Percentiles rank a stretch among this genome's conserved stretches.
These are phyloP conservation scores for Akanthomyces lecanii DNA, from an alignment of 2,329 filamentous ascomycete species.

Conservation along the genomic window DNA sequence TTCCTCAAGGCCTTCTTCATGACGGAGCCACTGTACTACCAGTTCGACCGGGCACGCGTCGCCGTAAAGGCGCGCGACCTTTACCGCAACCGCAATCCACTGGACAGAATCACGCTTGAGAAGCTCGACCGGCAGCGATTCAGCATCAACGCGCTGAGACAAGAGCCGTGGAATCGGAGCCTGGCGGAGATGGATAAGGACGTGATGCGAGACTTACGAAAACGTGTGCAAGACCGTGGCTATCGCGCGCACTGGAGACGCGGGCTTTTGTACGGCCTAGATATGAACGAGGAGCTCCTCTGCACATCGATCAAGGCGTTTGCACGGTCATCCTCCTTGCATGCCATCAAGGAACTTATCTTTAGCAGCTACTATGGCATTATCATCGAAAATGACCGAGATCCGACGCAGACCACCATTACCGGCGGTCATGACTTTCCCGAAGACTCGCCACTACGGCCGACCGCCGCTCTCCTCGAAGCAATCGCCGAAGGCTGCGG, in stretches of 20 bases:
- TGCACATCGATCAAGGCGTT: conserved; percentile 41
- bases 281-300: conserved; percentile 36
- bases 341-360: conserved; percentile 32
- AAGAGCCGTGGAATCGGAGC: conserved; percentile 30
- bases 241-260: conserved; percentile 28
- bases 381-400: conserved; percentile 20
- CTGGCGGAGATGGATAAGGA: conserved; percentile 24
- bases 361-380: conserved; percentile 30
- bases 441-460: conserved; percentile 50
- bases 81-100: conserved; percentile 23
- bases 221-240: conserved; percentile 25
- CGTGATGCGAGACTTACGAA: conserved; percentile 25
- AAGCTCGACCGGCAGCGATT: conserved; percentile 29
- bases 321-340: conserved; percentile 34
- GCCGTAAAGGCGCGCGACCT: conserved; percentile 38
- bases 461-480: conserved; percentile 55
- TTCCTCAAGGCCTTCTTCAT: conserved; percentile 46
- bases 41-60: conserved; percentile 40
- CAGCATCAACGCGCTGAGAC: conserved; percentile 26
- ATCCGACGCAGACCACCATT: conserved; percentile 24
- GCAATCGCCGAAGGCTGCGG: conserved; percentile 66
- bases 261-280: conserved; percentile 24
- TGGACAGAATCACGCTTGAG: conserved; percentile 22
- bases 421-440: conserved; percentile 37
- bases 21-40: conserved; percentile 42